phyloP scores from a whole-genome alignment of 345 rosid genomes.

The Aquilaria yunnanensis region DNA sequence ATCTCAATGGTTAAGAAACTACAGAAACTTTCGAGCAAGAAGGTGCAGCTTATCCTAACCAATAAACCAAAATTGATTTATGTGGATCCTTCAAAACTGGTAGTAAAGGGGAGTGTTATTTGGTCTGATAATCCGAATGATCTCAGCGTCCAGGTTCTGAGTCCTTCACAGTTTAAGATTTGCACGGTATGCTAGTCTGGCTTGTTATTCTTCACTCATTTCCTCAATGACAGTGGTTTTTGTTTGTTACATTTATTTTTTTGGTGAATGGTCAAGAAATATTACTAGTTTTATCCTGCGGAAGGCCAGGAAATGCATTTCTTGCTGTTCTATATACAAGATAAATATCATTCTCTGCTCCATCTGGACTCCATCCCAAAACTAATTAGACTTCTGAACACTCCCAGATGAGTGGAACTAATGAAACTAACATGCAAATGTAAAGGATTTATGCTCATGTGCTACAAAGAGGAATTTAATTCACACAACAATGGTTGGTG shows the following conservation, averaged over 20 bases:
- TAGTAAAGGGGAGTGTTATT: conserved; percentile 69
- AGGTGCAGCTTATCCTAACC: conserved; percentile 96
- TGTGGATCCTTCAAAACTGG: conserved; percentile 80
- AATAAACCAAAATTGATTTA: conserved; percentile 87
- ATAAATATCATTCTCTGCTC: no score
- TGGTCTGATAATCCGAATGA: conserved; percentile 93
- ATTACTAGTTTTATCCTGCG: no score
- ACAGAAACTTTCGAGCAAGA: conserved; percentile 86
- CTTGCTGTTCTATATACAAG: no score
- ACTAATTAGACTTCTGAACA: no score
- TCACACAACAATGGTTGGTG: no score
- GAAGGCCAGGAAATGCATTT: no score
- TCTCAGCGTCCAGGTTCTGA: conserved; percentile 71
- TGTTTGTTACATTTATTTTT: not conserved
- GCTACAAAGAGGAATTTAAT: no score
- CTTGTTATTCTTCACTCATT: not conserved
- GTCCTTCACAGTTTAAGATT: conserved; percentile 86
- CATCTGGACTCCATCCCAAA: no score
- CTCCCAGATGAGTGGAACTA: no score
- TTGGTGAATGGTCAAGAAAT: no score
- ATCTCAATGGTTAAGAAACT: conserved; percentile 92
- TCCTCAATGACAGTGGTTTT: not conserved
- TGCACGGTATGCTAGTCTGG: conserved; percentile 50
- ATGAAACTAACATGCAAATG: no score
- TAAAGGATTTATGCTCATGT: no score